phyloP scores from a whole-genome alignment of 1,139 yeast genomes.

The Pichia sp. region DNA sequence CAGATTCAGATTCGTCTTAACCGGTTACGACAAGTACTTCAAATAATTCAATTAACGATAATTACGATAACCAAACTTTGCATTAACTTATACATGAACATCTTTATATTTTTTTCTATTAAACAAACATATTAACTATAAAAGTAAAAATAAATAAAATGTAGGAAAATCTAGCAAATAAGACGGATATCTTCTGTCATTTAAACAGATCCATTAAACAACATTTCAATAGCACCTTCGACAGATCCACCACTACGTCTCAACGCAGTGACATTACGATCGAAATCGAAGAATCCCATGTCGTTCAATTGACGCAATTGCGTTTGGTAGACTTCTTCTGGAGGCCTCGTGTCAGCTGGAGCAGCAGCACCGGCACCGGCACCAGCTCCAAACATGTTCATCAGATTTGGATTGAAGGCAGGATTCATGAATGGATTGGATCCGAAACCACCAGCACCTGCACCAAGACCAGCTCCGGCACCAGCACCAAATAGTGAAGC shows the following conservation, averaged over 20 bases:
- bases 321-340: conserved; percentile 90
- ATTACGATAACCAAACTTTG: too few relatives aligned
- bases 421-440: conserved; percentile 39
- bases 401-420: conserved; percentile 25
- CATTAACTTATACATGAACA: too few relatives aligned
- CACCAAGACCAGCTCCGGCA: conserved; percentile 37
- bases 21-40: conserved; percentile 44
- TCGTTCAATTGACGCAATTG: conserved; percentile 93
- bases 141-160: too few relatives aligned
- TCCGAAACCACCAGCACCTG: conserved; percentile 43
- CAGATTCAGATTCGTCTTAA: conserved; percentile 63
- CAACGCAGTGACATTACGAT: conserved; percentile 84
- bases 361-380: conserved; percentile 22
- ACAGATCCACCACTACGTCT: conserved; percentile 97
- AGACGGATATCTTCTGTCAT: not conserved
- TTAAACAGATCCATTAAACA: conserved; percentile 54
- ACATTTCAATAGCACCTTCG: conserved; percentile 92
- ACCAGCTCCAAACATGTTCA: conserved; percentile 42
- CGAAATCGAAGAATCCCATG: conserved; percentile 95
- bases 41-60: conserved; percentile 2
- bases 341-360: conserved; percentile 79
- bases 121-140: not conserved
- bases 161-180: not conserved
- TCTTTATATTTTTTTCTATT: too few relatives aligned
- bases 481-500: conserved; percentile 35